A percentile compares a stretch with the other conserved stretches of the same genome.
These are phyloP conservation scores for Aspergillus neotritici DNA, from an alignment of 2,329 filamentous ascomycete genomes.

Conservation along the genomic window DNA sequence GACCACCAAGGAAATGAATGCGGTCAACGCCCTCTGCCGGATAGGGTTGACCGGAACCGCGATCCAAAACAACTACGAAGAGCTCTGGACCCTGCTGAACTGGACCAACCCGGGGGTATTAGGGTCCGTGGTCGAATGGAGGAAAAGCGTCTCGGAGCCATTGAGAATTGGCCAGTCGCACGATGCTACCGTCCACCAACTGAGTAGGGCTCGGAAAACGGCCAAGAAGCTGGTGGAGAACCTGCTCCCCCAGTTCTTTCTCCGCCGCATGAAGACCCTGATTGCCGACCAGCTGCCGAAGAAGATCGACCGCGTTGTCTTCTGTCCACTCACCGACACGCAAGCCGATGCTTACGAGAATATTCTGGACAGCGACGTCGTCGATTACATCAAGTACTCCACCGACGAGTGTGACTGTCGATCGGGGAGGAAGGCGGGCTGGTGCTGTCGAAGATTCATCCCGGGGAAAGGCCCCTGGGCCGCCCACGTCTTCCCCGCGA, in stretches of 20 bases:
- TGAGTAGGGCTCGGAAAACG: conserved; percentile 73
- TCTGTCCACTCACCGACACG: conserved; percentile 79
- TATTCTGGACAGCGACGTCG: conserved; percentile 66
- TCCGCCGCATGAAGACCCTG: conserved; percentile 85
- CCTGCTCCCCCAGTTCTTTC: conserved; percentile 80
- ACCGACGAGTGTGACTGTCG: conserved; percentile 65
- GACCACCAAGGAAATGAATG: conserved; percentile 79
- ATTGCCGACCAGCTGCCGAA: conserved; percentile 90
- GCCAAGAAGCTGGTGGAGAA: conserved; percentile 82
- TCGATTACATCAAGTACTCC: conserved; percentile 62
- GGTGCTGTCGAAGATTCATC: conserved; percentile 66
- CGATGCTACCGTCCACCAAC: conserved; percentile 75
- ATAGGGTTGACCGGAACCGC: conserved; percentile 93
- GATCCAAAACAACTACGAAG: conserved; percentile 96
- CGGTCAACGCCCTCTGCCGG: conserved; percentile 83
- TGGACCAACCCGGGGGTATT: conserved; percentile 85
- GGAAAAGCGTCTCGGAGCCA: conserved; percentile 67
- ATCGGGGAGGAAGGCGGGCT: conserved; percentile 66
- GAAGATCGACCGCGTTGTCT: conserved; percentile 90
- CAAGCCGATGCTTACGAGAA: conserved; percentile 80
- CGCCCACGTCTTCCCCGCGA: conserved; percentile 75
- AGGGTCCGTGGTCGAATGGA: conserved; percentile 69
- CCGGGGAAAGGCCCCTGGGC: conserved; percentile 64
- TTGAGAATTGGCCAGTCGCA: conserved; percentile 86
- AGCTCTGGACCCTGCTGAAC: conserved; percentile 91